Conservation (phyloP, 805 yeast genomes). For the Hanseniaspora hatyaiensis region DNA sequence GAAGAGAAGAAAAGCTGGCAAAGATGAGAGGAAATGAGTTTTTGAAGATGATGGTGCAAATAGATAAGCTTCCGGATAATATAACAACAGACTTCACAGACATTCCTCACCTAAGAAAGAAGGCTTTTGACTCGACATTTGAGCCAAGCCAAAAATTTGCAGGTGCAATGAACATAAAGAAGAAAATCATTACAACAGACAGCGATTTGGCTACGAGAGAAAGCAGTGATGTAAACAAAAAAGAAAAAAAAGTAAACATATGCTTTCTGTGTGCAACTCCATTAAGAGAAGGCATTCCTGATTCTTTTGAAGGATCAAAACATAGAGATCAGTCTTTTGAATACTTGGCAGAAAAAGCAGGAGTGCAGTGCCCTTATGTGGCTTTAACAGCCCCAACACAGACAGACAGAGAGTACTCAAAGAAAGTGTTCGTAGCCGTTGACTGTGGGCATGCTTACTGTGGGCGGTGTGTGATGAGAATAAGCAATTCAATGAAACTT, state of each 20-base stretch:
- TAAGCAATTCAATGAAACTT: conserved; percentile 34
- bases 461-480: conserved; percentile 67
- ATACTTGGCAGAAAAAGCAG: conserved; percentile 27
- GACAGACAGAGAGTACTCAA: conserved; percentile 49
- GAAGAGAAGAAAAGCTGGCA: background rate
- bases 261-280: conserved; percentile 63
- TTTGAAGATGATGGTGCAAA: background rate
- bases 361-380: conserved; percentile 56
- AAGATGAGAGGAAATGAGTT: background rate
- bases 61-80: background rate
- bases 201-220: background rate
- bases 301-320: conserved; percentile 31
- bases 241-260: conserved; percentile 28
- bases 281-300: conserved; percentile 65
- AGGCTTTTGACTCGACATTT: too few relatives aligned
- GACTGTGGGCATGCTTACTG: conserved; percentile 79
- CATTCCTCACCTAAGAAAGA: background rate
- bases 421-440: conserved; percentile 48
- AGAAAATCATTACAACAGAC: too few relatives aligned
- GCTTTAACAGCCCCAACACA: conserved; percentile 39
- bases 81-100: background rate
- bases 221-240: conserved; percentile 1
- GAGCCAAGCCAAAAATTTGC: too few relatives aligned
- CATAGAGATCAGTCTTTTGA: conserved; percentile 25
- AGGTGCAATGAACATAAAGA: too few relatives aligned